These are phyloP conservation scores for Quercus phellos DNA, from an alignment of 331 rosid genomes.

Conservation along the genomic window DNA sequence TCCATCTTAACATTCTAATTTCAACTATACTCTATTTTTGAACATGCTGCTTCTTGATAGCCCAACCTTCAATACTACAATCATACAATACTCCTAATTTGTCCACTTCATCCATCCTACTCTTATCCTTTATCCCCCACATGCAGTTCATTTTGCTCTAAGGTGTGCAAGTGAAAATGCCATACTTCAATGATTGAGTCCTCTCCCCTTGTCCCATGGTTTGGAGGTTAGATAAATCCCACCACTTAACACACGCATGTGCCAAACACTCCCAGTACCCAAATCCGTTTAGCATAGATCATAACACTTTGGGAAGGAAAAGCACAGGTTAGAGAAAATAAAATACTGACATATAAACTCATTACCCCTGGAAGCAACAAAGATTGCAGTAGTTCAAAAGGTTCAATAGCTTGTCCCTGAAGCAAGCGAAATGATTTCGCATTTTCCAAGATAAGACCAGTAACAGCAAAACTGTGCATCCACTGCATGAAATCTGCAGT, in stretches of 20 bases:
- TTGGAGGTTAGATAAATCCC: background rate
- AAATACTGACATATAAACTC: background rate
- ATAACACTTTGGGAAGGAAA: background rate
- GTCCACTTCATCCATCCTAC: no score
- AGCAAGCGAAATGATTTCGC: constrained; percentile 52
- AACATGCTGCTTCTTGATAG: no score
- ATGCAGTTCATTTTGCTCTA: background rate
- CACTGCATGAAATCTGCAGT: constrained; percentile 79
- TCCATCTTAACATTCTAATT: no score
- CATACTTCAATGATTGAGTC: background rate
- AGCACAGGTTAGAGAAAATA: background rate
- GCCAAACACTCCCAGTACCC: background rate
- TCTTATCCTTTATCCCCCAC: no score
- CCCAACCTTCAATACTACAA: no score
- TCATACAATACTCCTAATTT: no score
- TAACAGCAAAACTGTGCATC: constrained; percentile 85
- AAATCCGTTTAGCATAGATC: background rate
- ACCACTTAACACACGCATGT: background rate
- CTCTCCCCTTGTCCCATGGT: background rate
- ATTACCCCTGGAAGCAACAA: constrained; percentile 88
- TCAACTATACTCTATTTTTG: no score
- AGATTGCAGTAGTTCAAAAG: constrained; percentile 61
- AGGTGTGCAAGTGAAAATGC: background rate
- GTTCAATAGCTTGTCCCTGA: constrained; percentile 61
- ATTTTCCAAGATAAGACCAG: constrained; percentile 71